A percentile compares a stretch with the other conserved stretches of the same genome.
phyloP scores from a whole-genome alignment of 805 yeast species.

The Wickerhamiella domercqiae region DNA sequence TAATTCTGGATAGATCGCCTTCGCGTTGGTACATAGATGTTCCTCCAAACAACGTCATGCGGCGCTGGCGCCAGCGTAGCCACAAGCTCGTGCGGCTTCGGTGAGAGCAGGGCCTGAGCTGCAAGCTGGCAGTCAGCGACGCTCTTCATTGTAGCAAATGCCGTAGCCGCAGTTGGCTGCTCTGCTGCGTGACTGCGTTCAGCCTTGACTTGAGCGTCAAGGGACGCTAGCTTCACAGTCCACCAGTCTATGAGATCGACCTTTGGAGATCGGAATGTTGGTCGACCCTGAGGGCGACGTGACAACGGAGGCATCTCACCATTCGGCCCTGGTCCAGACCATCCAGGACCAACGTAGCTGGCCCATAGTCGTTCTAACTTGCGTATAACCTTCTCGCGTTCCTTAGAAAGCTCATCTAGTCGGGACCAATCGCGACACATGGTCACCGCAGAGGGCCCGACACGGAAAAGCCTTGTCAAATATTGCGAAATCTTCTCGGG shows the following conservation, averaged over 20 bases:
- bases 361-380: conserved; percentile 62
- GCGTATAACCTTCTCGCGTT: conserved; percentile 38
- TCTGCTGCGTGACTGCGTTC: conserved; percentile 50
- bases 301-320: conserved; percentile 1
- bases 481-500: conserved; percentile 57
- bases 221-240: conserved; percentile 46
- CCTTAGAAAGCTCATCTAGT: conserved; percentile 48
- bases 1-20: conserved; percentile 55
- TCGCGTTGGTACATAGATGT: conserved; percentile 61
- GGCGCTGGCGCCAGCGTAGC: conserved; percentile 90
- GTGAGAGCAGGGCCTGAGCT: conserved; percentile 89
- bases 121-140: conserved; percentile 94
- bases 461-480: conserved; percentile 64
- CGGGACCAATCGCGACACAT: conserved; percentile 80
- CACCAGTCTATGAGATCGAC: conserved; percentile 75
- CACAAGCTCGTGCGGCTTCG: conserved; percentile 67
- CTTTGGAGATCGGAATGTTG: conserved; percentile 54
- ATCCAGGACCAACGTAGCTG: conserved; percentile 34
- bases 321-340: neutral
- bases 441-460: conserved; percentile 59
- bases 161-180: conserved; percentile 66
- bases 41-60: conserved; percentile 86
- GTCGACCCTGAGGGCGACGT: conserved; percentile 44
- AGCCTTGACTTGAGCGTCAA: conserved; percentile 53
- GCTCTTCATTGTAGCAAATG: conserved; percentile 86